Evolutionary conservation across 148 eudicot species (phyloP).

Genomic region (Hydrangea macrophylla): DNA sequence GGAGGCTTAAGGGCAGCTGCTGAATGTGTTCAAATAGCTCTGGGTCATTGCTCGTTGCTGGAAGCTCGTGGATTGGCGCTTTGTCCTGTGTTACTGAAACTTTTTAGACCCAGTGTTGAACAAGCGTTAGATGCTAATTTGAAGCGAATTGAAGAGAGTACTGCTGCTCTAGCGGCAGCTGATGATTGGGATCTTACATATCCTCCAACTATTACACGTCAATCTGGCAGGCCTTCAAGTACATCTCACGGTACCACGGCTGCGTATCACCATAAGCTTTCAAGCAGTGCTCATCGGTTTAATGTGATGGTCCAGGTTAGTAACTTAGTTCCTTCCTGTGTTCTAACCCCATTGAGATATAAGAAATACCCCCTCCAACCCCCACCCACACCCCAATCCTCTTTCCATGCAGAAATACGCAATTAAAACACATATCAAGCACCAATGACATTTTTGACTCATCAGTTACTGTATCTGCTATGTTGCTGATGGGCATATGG

Average conservation of each 20-base stretch:
- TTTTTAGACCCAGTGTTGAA: constrained; percentile 88
- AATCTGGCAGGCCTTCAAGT: constrained; percentile 54
- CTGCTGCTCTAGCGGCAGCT: constrained; percentile 94
- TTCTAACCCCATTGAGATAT: neutral
- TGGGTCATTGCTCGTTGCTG: constrained; percentile 86
- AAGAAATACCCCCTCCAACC: no score
- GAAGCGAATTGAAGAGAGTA: constrained; percentile 90
- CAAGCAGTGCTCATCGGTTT: constrained; percentile 96
- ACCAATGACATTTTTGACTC: neutral
- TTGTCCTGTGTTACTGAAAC: constrained; percentile 77
- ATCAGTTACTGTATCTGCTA: neutral
- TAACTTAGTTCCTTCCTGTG: neutral
- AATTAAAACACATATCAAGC: neutral
- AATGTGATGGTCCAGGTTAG: constrained; percentile 91
- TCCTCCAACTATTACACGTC: constrained; percentile 50
- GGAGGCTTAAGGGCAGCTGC: constrained; percentile 98
- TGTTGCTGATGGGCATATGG: neutral
- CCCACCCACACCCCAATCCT: no score
- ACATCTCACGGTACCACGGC: constrained; percentile 35
- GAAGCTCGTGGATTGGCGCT: constrained; percentile 93
- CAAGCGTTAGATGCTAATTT: constrained; percentile 92
- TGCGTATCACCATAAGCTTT: constrained; percentile 76
- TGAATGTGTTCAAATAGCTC: constrained; percentile 97
- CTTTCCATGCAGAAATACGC: no score
- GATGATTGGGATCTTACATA: constrained; percentile 83